These are phyloP conservation scores for Alternaria panax DNA, from an alignment of 2,329 filamentous ascomycete genomes.

Conservation along the genomic window DNA sequence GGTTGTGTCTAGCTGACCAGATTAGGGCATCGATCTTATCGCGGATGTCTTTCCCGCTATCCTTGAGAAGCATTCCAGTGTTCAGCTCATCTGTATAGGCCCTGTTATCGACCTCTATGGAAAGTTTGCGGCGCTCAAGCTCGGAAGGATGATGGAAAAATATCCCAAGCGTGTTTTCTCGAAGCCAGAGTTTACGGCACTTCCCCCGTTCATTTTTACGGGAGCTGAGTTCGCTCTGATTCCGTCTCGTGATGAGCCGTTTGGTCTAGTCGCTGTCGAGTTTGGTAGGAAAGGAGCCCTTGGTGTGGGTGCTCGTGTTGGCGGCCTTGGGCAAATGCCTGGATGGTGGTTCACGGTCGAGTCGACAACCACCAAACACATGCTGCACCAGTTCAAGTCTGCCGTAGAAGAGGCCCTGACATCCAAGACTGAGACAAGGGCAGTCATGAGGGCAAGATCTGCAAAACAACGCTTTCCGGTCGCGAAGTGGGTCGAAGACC, in stretches of 20 bases:
- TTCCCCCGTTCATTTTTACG: neutral
- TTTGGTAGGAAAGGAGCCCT: slow-evolving; percentile 73
- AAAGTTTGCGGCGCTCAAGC: neutral
- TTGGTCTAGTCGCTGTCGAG: slow-evolving; percentile 72
- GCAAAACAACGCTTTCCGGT: slow-evolving; percentile 73
- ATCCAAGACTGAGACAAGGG: slow-evolving; percentile 63
- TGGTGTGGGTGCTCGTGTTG: slow-evolving; percentile 70
- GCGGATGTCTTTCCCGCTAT: neutral
- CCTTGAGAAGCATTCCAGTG: neutral
- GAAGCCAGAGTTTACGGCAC: neutral
- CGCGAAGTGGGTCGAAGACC: slow-evolving; percentile 52
- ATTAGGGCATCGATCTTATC: neutral
- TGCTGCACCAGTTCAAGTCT: slow-evolving; percentile 70
- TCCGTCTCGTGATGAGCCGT: slow-evolving; percentile 73
- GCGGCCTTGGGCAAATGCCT: slow-evolving; percentile 72
- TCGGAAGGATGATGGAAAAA: neutral
- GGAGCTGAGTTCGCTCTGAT: slow-evolving; percentile 59
- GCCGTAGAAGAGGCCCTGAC: slow-evolving; percentile 68
- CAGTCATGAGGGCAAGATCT: slow-evolving; percentile 70
- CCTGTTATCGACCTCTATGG: neutral
- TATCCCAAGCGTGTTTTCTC: neutral
- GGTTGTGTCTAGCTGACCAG: neutral
- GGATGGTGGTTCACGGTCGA: slow-evolving; percentile 76
- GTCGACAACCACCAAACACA: slow-evolving; percentile 67
- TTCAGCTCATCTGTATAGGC: neutral